Percentiles rank a stretch among this genome's conserved stretches.
These are phyloP conservation scores for Venturia oleaginea DNA, from an alignment of 2,329 filamentous ascomycete genomes.

Conservation along the genomic window DNA sequence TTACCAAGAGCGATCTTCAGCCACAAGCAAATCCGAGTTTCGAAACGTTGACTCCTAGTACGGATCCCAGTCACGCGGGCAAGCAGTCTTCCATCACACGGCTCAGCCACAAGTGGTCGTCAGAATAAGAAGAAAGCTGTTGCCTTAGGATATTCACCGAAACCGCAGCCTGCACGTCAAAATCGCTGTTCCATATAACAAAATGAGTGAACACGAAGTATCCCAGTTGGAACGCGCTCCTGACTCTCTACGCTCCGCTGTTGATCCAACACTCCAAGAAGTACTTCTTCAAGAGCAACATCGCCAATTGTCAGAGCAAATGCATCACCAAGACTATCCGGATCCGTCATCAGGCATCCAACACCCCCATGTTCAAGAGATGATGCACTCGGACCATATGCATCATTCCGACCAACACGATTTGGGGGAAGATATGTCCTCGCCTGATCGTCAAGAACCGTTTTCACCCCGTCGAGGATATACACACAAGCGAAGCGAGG, in stretches of 20 bases:
- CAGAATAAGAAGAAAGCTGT: neutral
- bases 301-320: neutral
- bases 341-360: neutral
- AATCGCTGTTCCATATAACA: neutral
- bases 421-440: conserved; percentile 11
- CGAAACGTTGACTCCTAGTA: neutral
- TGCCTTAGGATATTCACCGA: neutral
- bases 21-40: neutral
- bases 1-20: neutral
- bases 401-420: conserved; percentile 8
- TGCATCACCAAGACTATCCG: conserved; percentile 7
- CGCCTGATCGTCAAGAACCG: conserved; percentile 11
- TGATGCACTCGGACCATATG: conserved; percentile 4
- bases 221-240: conserved; percentile 11
- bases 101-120: conserved; percentile 7
- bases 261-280: conserved; percentile 3
- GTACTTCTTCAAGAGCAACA: conserved; percentile 6
- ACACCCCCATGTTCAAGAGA: conserved; percentile 4
- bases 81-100: neutral
- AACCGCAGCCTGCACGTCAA: neutral
- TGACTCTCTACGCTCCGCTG: conserved; percentile 10
- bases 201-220: conserved; percentile 12
- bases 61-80: neutral
- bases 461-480: conserved; percentile 27
- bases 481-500: conserved; percentile 33